phyloP scores from a whole-genome alignment of 345 rosid genomes.

The Pugionium dolabratum region DNA sequence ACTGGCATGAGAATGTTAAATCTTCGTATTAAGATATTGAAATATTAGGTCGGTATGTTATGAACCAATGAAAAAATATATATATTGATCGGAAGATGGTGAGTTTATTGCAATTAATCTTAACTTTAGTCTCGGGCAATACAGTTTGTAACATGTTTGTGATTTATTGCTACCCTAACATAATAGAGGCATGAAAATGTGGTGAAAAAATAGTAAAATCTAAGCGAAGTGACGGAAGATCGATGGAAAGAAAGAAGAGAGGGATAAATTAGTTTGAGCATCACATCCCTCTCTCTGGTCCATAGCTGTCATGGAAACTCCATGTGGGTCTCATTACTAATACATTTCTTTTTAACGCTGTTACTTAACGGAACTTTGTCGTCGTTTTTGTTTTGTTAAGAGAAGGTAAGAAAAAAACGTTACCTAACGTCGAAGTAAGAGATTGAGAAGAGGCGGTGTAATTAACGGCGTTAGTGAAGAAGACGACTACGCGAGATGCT shows the following conservation, averaged over 20 bases:
- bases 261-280: slow-evolving; percentile 39
- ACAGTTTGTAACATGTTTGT: too few species aligned
- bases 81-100: slow-evolving; percentile 29
- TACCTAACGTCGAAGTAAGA: slow-evolving; percentile 37
- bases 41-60: too few species aligned
- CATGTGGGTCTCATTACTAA: slow-evolving; percentile 27
- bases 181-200: slow-evolving; percentile 12
- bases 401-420: slow-evolving; percentile 13
- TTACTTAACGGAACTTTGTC: slow-evolving; percentile 27
- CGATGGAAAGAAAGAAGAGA: background rate
- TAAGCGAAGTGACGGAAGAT: slow-evolving; percentile 27
- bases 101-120: slow-evolving; percentile 18
- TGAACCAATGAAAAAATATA: too few species aligned
- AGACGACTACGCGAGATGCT: slow-evolving; percentile 41
- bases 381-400: too few species aligned
- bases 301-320: slow-evolving; percentile 39
- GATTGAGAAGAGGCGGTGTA: slow-evolving; percentile 29
- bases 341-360: slow-evolving; percentile 24
- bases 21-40: too few species aligned
- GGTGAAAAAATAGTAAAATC: slow-evolving; percentile 29
- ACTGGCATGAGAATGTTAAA: too few species aligned
- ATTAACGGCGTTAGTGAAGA: slow-evolving; percentile 35
- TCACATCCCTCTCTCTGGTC: slow-evolving; percentile 40
- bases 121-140: background rate
- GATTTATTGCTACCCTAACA: too few species aligned